These are phyloP conservation scores for Picea sitchensis DNA, from an alignment of 75 land plant species.

Conservation along the genomic window DNA sequence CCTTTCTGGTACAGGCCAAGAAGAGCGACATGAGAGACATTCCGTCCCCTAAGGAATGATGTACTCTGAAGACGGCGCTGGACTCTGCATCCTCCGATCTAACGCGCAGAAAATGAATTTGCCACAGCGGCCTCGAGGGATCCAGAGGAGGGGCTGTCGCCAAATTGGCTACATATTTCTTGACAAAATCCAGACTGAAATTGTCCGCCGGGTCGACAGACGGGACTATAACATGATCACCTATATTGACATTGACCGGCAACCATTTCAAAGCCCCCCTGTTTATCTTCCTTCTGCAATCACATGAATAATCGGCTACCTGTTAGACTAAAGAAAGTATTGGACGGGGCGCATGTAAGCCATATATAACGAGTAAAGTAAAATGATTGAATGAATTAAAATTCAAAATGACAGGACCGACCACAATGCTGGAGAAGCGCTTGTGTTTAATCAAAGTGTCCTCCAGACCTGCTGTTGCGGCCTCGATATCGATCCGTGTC, in stretches of 20 bases:
- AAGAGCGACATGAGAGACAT: slow-evolving; percentile 79
- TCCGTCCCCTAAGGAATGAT: slow-evolving; percentile 91
- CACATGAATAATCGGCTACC: not conserved
- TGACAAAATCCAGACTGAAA: slow-evolving; percentile 31
- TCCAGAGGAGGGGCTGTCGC: slow-evolving; percentile 35
- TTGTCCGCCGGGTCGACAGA: slow-evolving; percentile 9
- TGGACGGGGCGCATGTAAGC: not conserved
- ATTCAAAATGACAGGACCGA: not conserved
- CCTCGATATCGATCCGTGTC: slow-evolving; percentile 27
- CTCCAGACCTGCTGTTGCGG: slow-evolving; percentile 27
- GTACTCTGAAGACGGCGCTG: slow-evolving; percentile 43
- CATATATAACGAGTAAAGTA: no score
- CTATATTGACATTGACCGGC: slow-evolving; percentile 28
- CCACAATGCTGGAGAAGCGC: slow-evolving; percentile 66
- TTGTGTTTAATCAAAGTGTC: slow-evolving; percentile 60
- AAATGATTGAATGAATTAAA: no score
- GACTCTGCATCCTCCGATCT: slow-evolving; percentile 42
- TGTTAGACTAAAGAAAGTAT: not conserved
- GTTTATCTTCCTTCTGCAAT: not conserved
- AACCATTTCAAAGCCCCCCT: not conserved
- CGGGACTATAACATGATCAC: slow-evolving; percentile 47
- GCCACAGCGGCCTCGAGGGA: slow-evolving; percentile 63
- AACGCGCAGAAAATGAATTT: slow-evolving; percentile 58
- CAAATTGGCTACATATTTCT: slow-evolving; percentile 50
- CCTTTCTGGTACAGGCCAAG: slow-evolving; percentile 60